These are phyloP conservation scores for Bacidia gigantensis DNA, from an alignment of 495 filamentous ascomycete genomes.

Conservation along the genomic window DNA sequence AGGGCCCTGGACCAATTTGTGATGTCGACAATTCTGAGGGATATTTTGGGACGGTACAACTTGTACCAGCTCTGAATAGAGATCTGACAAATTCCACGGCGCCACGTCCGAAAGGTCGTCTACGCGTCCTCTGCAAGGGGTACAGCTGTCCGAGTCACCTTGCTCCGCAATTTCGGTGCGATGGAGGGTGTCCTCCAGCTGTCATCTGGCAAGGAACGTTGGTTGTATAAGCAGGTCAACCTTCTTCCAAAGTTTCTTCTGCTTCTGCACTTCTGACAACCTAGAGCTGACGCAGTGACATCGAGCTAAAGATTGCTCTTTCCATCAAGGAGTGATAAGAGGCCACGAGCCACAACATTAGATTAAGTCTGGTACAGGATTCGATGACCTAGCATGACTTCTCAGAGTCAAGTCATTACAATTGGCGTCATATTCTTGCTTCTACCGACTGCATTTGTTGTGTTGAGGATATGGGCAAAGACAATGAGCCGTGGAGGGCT, in stretches of 20 bases:
- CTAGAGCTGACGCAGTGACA: too few species aligned
- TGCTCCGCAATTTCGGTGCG: background rate
- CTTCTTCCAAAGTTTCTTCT: background rate
- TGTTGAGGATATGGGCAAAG: conserved; percentile 4
- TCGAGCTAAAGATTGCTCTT: background rate
- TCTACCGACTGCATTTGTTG: conserved; percentile 3
- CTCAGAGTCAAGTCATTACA: conserved; percentile 1
- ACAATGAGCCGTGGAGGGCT: background rate
- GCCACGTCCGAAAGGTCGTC: background rate
- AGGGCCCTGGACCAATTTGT: background rate
- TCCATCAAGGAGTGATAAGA: too few species aligned
- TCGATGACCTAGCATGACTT: background rate
- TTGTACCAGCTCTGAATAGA: background rate
- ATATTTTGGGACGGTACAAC: background rate
- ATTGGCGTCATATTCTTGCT: conserved; percentile 4
- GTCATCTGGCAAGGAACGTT: background rate
- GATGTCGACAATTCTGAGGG: background rate
- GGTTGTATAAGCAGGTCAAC: background rate
- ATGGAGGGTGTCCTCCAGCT: background rate
- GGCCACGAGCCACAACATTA: too few species aligned
- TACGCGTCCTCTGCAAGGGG: background rate
- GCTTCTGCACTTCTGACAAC: too few species aligned
- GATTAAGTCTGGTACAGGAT: too few species aligned
- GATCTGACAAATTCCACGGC: background rate
- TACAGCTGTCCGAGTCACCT: background rate